Percentiles rank a stretch among this genome's conserved stretches.
These are phyloP conservation scores for Achlya hypogyna DNA, from an alignment of 352 stramenopile genomes.

Conservation along the genomic window DNA sequence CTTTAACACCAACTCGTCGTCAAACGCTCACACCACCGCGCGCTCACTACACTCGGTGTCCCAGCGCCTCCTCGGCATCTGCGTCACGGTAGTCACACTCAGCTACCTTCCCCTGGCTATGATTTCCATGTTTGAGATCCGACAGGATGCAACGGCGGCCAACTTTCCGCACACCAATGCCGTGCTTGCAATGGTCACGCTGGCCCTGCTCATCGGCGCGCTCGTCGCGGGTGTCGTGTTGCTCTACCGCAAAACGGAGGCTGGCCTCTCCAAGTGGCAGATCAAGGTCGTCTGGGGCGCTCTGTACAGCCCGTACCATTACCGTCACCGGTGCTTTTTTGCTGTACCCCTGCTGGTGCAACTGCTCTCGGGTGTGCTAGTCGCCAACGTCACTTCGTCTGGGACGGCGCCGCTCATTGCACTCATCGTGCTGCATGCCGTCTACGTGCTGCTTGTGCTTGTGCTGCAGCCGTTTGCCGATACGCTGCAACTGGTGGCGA, in stretches of 20 bases:
- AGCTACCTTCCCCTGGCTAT: conserved; percentile 48
- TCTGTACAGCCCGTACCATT: conserved; percentile 51
- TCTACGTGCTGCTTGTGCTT: conserved; percentile 46
- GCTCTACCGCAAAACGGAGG: conserved; percentile 45
- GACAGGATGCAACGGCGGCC: conserved; percentile 34
- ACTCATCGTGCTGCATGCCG: conserved; percentile 40
- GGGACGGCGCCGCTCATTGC: conserved; percentile 44
- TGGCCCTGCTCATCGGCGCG: conserved; percentile 37
- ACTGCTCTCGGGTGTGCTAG: conserved; percentile 41
- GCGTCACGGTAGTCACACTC: conserved; percentile 56
- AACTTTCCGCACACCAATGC: conserved; percentile 24
- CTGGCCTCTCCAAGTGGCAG: conserved; percentile 46
- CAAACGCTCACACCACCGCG: not conserved
- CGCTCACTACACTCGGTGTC: conserved; percentile 23
- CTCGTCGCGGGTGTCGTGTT: conserved; percentile 35
- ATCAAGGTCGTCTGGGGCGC: conserved; percentile 48
- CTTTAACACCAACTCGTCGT: not conserved
- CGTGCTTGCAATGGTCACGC: conserved; percentile 32
- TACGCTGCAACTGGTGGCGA: not conserved
- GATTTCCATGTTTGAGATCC: conserved; percentile 55
- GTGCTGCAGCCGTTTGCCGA: conserved; percentile 31
- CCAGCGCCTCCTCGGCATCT: conserved; percentile 51
- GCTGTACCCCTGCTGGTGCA: conserved; percentile 47
- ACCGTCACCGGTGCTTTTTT: conserved; percentile 58
- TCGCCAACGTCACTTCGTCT: conserved; percentile 36